Evolutionary conservation across 2,329 filamentous ascomycete genomes (phyloP).

Genomic region (Fusarium sp.): DNA sequence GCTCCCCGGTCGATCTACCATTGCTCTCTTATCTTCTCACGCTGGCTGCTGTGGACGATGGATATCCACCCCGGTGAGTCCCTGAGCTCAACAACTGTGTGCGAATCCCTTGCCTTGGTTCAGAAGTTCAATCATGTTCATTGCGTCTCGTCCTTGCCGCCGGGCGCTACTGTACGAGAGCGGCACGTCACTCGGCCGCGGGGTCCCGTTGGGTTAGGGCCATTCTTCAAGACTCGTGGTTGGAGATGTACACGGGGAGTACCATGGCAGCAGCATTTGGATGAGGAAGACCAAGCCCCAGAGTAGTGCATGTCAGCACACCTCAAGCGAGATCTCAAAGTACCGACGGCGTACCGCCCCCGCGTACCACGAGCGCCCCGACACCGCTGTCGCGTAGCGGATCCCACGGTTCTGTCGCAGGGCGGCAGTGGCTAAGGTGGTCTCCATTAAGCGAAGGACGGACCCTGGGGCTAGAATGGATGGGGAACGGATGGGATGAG

Average conservation of each 20-base stretch:
- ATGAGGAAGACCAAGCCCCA: background rate
- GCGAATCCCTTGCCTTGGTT: background rate
- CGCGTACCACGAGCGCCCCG: slow-evolving; percentile 9
- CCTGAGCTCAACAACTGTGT: slow-evolving; percentile 9
- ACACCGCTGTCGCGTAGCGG: slow-evolving; percentile 23
- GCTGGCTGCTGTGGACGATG: background rate
- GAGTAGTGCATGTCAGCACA: background rate
- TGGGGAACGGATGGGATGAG: slow-evolving; percentile 7
- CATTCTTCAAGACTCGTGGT: background rate
- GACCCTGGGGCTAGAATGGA: slow-evolving; percentile 18
- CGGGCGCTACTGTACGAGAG: slow-evolving; percentile 39
- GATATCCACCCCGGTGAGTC: background rate
- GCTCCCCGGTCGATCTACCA: slow-evolving; percentile 1
- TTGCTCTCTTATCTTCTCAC: slow-evolving; percentile 5
- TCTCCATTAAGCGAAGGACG: slow-evolving; percentile 8
- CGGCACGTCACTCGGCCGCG: slow-evolving; percentile 39
- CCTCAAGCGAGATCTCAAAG: slow-evolving; percentile 10
- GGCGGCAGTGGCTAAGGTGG: slow-evolving; percentile 27
- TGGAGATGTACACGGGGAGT: slow-evolving; percentile 12
- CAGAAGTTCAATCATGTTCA: background rate
- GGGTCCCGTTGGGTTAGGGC: slow-evolving; percentile 30
- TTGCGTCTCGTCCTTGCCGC: slow-evolving; percentile 23
- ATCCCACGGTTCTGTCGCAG: slow-evolving; percentile 23
- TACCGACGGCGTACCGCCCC: slow-evolving; percentile 14
- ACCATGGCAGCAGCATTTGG: background rate